Evolutionary conservation across 805 yeast genomes (phyloP), one percentile per base, ranked within the genome.

Genomic region (Pichia scutulata): DNA sequence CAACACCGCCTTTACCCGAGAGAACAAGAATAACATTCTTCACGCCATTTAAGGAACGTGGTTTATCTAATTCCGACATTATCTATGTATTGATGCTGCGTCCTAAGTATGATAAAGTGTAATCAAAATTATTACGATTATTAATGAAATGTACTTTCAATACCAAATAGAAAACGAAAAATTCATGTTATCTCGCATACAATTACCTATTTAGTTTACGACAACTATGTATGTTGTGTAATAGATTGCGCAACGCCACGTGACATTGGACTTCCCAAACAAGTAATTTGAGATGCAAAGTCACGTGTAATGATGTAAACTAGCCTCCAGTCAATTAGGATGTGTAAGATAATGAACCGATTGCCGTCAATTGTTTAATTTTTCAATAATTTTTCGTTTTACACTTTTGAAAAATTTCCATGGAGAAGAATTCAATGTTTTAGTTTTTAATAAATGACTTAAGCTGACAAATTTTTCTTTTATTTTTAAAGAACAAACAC

Each of bases 1-100:
- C 99, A 1, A 93, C 99, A 23, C 99, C 97, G 26, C 97, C 97
- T 66, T 89, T 89, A 1, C 97, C 99, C 0, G 97, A 89, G 3
- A 93, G 77, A 12, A 93, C 82, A 36, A 93, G 73, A 3, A 89
- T 64, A 5, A 93, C 81, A 63, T 92, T 96, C 58, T 82, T 81
- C 30, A 92, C 83, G 46, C 76, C 70, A 24, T 54, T 52, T 25
- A 66, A 43, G 1, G 69, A 62, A n/a, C 52, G 54, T 7, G 71
- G 66, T 39, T 46, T 49, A 22, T 63, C 66, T 37, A 52, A 55
- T 19, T 51, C 40, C 12, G 57, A 36, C 51, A 56, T 54, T 4
- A 5, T 7, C 14, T 6, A 10, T 33, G 19, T 33, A 16, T 16
- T n/a, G n/a, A 6, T 33, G 7, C 2, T 33, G 37, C n/a, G 37